Evolutionary conservation across 352 stramenopile genomes (phyloP).

Genomic region (Globisporangium cystogenes): DNA sequence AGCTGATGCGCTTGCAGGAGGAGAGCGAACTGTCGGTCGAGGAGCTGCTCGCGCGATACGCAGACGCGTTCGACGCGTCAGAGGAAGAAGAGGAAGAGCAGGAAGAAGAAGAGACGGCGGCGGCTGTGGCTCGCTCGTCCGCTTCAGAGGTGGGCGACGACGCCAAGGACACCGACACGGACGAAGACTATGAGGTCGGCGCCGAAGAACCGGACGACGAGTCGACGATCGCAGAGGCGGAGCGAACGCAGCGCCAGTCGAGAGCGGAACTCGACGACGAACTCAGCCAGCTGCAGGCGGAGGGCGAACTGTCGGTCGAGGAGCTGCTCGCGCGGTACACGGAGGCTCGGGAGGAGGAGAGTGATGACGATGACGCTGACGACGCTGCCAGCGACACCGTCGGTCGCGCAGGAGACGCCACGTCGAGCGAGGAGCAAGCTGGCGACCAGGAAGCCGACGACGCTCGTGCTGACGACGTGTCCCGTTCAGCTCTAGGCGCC

Average conservation of each 20-base stretch:
- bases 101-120: neutral
- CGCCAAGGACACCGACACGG: neutral
- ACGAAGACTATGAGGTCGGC: constrained; percentile 20
- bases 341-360: neutral
- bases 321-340: constrained; percentile 75
- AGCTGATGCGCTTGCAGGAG: constrained; percentile 82
- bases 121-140: no score
- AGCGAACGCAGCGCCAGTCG: constrained; percentile 22
- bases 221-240: constrained; percentile 78
- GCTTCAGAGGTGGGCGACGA: neutral
- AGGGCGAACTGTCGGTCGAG: constrained; percentile 87
- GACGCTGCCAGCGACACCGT: no score
- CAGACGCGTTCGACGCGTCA: constrained; percentile 21
- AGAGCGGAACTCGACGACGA: constrained; percentile 49
- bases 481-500: neutral
- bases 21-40: constrained; percentile 94
- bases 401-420: neutral
- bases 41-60: constrained; percentile 49
- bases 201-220: constrained; percentile 53
- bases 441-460: neutral
- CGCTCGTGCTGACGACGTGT: neutral
- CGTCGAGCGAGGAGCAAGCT: neutral
- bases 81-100: neutral
- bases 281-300: constrained; percentile 65
- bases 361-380: neutral